These are phyloP conservation scores for Chalciporus piperatus DNA, from an alignment of 768 basidiomycete species.

Conservation along the genomic window DNA sequence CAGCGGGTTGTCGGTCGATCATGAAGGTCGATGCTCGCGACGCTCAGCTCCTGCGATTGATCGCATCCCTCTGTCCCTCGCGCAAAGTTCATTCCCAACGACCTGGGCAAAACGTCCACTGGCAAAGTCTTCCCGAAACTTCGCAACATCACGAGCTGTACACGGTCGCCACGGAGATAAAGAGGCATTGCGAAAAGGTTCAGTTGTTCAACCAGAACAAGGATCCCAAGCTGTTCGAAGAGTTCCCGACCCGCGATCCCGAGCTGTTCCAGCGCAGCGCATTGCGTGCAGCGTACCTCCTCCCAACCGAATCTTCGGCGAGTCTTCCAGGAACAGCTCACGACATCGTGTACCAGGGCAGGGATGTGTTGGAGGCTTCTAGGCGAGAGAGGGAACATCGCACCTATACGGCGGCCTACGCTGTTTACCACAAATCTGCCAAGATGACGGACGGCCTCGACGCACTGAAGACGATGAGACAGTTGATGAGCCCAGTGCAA, in stretches of 20 bases:
- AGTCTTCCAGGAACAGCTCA: background rate
- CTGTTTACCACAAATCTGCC: conserved; percentile 2
- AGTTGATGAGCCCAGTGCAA: background rate
- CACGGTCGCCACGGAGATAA: conserved; percentile 22
- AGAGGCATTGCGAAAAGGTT: conserved; percentile 18
- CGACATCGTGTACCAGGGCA: conserved; percentile 9
- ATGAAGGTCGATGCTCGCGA: conserved; percentile 30
- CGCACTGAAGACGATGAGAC: background rate
- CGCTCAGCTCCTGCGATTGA: conserved; percentile 28
- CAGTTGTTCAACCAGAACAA: conserved; percentile 5
- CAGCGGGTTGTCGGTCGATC: conserved; percentile 38
- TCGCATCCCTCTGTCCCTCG: conserved; percentile 32
- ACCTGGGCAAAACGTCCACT: conserved; percentile 37
- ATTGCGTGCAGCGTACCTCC: conserved; percentile 7
- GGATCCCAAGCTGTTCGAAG: background rate
- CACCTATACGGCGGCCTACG: conserved; percentile 1
- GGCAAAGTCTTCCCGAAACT: conserved; percentile 23
- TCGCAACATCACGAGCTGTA: conserved; percentile 32
- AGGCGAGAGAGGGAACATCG: conserved; percentile 8
- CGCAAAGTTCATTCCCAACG: conserved; percentile 32
- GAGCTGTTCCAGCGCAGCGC: conserved; percentile 6
- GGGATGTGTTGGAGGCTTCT: background rate
- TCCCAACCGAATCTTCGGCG: conserved; percentile 5
- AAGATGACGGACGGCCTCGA: background rate
- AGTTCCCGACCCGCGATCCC: background rate